Evolutionary conservation across 768 basidiomycete species (phyloP).

Genomic region (Agaricus blazei): DNA sequence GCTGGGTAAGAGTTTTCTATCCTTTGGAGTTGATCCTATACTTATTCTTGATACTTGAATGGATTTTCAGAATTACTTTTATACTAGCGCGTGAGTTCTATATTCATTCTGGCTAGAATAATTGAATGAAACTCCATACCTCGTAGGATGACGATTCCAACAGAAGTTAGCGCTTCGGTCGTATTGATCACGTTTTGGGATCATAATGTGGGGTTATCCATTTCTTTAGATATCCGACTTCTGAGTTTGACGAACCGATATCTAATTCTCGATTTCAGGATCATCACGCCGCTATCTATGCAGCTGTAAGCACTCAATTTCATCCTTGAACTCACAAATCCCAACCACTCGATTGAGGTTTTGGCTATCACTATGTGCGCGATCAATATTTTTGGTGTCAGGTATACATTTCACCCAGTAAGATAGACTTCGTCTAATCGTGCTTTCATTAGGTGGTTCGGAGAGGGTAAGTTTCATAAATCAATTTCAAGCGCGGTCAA

Average conservation of each 20-base stretch:
- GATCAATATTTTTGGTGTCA: constrained; percentile 47
- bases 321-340: too few relatives aligned
- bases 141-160: constrained; percentile 17
- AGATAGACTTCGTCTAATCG: background rate
- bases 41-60: too few relatives aligned
- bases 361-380: constrained; percentile 51
- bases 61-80: constrained; percentile 31
- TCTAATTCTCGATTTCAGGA: too few relatives aligned
- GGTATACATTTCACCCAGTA: constrained; percentile 26
- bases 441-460: constrained; percentile 45
- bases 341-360: constrained; percentile 19
- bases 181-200: too few relatives aligned
- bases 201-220: too few relatives aligned
- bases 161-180: too few relatives aligned
- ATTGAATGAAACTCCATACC: background rate
- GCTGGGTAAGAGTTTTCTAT: constrained; percentile 36
- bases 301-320: constrained; percentile 26
- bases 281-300: constrained; percentile 46
- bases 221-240: background rate
- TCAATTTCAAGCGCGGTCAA: background rate
- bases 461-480: constrained; percentile 42
- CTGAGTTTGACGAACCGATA: too few relatives aligned
- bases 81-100: constrained; percentile 21
- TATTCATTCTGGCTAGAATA: background rate
- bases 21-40: too few relatives aligned